Percentiles rank a stretch among this genome's conserved stretches.
Conservation (phyloP, 2,329 filamentous ascomycete genomes). For the Colletotrichum agaves region DNA sequence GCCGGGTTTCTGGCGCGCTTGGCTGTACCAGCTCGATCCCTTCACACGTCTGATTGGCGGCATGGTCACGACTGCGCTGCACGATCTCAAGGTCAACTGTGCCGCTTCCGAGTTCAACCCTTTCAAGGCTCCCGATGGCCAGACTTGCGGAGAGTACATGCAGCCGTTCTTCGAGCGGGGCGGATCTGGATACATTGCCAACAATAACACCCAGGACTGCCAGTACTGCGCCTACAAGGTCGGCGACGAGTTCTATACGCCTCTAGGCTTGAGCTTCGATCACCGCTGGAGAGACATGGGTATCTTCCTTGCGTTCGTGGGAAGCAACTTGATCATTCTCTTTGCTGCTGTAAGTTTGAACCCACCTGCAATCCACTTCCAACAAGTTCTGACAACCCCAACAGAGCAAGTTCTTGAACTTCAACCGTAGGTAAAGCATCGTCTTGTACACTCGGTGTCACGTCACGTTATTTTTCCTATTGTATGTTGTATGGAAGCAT, state of each 20-base stretch:
- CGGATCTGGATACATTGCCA: slow-evolving; percentile 77
- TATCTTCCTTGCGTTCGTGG: slow-evolving; percentile 81
- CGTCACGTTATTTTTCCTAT: neutral
- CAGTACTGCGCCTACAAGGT: slow-evolving; percentile 84
- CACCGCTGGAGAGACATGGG: slow-evolving; percentile 85
- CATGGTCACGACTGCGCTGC: slow-evolving; percentile 82
- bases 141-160: slow-evolving; percentile 83
- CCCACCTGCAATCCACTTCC: neutral
- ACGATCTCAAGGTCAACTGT: slow-evolving; percentile 73
- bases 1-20: slow-evolving; percentile 80
- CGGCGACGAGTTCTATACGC: slow-evolving; percentile 82
- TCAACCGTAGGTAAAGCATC: slow-evolving; percentile 57
- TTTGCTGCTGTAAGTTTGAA: slow-evolving; percentile 60
- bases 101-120: slow-evolving; percentile 68
- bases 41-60: slow-evolving; percentile 85
- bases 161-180: slow-evolving; percentile 72
- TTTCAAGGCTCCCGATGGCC: slow-evolving; percentile 73
- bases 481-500: slow-evolving; percentile 16
- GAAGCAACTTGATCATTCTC: slow-evolving; percentile 76
- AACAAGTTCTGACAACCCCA: neutral
- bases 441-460: neutral
- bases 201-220: slow-evolving; percentile 74
- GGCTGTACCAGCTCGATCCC: slow-evolving; percentile 85
- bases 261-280: slow-evolving; percentile 73
- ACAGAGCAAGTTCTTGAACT: slow-evolving; percentile 64